These are phyloP conservation scores for Exophiala oligosperma DNA, from an alignment of 2,329 filamentous ascomycete species.

Conservation along the genomic window DNA sequence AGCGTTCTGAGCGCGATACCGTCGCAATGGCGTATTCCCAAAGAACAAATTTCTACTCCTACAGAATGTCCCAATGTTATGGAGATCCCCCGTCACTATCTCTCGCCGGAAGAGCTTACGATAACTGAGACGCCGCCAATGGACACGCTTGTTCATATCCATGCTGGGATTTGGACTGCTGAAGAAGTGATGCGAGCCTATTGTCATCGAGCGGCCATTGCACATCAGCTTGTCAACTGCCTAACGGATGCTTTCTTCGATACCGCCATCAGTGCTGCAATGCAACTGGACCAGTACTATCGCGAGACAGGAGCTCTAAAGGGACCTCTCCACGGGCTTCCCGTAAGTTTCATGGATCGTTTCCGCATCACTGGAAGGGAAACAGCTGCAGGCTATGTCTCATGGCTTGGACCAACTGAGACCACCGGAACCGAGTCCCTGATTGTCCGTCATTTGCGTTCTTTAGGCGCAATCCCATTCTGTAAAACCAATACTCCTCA, in stretches of 20 bases:
- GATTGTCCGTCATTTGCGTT: slow-evolving; percentile 45
- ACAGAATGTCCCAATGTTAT: background rate
- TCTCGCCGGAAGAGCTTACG: slow-evolving; percentile 7
- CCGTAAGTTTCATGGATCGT: slow-evolving; percentile 34
- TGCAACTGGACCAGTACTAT: slow-evolving; percentile 28
- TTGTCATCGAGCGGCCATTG: slow-evolving; percentile 29
- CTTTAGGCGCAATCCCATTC: slow-evolving; percentile 40
- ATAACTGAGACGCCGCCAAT: slow-evolving; percentile 14
- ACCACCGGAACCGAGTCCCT: slow-evolving; percentile 32
- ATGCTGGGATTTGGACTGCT: slow-evolving; percentile 14
- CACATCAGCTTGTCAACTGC: slow-evolving; percentile 30
- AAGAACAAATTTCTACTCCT: background rate
- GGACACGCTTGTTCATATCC: slow-evolving; percentile 13
- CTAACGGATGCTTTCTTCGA: slow-evolving; percentile 32
- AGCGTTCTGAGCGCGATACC: slow-evolving; percentile 11
- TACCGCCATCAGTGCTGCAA: slow-evolving; percentile 27
- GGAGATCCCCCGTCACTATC: background rate
- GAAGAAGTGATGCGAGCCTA: slow-evolving; percentile 27
- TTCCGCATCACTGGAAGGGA: slow-evolving; percentile 27
- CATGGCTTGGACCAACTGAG: slow-evolving; percentile 16
- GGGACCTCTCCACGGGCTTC: slow-evolving; percentile 34
- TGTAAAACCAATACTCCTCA: slow-evolving; percentile 59
- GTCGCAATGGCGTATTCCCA: slow-evolving; percentile 1
- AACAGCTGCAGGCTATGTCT: slow-evolving; percentile 26
- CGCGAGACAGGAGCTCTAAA: slow-evolving; percentile 25